Evolutionary conservation across 2,329 filamentous ascomycete species (phyloP).

Genomic region (Cordyceps fumosorosea): DNA sequence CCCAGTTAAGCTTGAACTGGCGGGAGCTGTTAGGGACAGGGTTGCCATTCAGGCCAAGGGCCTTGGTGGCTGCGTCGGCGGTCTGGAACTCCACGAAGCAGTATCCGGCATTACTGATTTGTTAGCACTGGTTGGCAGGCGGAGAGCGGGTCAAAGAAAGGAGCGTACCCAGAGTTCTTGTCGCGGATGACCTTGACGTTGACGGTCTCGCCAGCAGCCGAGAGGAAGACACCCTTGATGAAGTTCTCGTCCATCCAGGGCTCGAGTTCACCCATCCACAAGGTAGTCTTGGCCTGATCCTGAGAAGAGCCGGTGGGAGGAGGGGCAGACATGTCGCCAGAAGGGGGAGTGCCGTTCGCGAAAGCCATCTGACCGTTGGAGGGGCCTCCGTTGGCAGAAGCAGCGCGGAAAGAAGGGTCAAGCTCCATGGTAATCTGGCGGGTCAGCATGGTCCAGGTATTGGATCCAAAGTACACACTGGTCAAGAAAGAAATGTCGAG

Average conservation of each 20-base stretch:
- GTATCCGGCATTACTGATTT: slow-evolving; percentile 83
- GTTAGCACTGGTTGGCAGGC: neutral
- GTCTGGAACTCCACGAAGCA: slow-evolving; percentile 93
- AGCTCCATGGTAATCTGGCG: slow-evolving; percentile 26
- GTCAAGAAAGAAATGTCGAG: slow-evolving; percentile 2
- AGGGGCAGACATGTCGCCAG: slow-evolving; percentile 30
- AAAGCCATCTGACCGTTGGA: slow-evolving; percentile 29
- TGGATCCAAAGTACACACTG: slow-evolving; percentile 4
- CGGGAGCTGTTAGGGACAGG: slow-evolving; percentile 90
- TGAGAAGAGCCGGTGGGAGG: slow-evolving; percentile 28
- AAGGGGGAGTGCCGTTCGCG: slow-evolving; percentile 34
- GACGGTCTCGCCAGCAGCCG: slow-evolving; percentile 85
- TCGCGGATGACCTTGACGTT: slow-evolving; percentile 99
- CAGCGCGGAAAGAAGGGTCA: slow-evolving; percentile 25
- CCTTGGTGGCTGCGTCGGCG: slow-evolving; percentile 82
- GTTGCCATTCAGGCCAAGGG: slow-evolving; percentile 80
- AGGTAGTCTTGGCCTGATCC: slow-evolving; percentile 51
- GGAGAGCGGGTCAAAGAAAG: neutral
- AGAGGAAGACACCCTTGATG: slow-evolving; percentile 84
- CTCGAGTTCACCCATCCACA: slow-evolving; percentile 93
- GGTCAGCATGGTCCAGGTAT: neutral
- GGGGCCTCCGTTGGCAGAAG: slow-evolving; percentile 26
- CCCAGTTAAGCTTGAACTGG: slow-evolving; percentile 99
- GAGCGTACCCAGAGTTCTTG: slow-evolving; percentile 84
- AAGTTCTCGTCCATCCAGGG: slow-evolving; percentile 99